A percentile compares a stretch with the other conserved stretches of the same genome.
phyloP scores from a whole-genome alignment of 108 stramenopile species.

The Conticribra weissflogii region DNA sequence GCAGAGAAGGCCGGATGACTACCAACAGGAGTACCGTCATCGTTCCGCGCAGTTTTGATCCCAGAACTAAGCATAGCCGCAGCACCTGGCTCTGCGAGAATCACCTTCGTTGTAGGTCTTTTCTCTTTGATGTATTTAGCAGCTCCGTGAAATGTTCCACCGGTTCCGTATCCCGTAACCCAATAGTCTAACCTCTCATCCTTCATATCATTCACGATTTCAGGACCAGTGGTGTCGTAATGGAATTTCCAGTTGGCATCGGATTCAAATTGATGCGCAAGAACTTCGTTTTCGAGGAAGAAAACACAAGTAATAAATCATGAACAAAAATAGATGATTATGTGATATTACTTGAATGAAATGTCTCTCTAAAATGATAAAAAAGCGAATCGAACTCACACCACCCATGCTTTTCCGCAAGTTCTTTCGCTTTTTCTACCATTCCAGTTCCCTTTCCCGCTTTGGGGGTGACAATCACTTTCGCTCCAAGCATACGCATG shows the following conservation, averaged over 20 bases:
- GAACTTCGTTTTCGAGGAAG: no score
- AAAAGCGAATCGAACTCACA: no score
- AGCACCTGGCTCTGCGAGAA: constrained; percentile 66
- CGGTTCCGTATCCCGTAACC: constrained; percentile 69
- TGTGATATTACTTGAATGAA: no score
- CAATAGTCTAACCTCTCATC: constrained; percentile 59
- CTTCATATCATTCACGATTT: constrained; percentile 65
- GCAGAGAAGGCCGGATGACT: constrained; percentile 60
- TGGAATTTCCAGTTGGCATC: constrained; percentile 81
- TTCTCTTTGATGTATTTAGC: constrained; percentile 61
- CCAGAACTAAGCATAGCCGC: constrained; percentile 70
- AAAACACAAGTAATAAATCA: no score
- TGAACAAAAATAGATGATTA: no score
- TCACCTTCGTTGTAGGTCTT: constrained; percentile 66
- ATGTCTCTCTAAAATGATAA: no score
- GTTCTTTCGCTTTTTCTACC: constrained; percentile 74
- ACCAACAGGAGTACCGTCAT: constrained; percentile 53
- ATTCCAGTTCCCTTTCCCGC: constrained; percentile 75
- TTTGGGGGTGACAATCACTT: constrained; percentile 66
- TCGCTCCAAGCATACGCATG: constrained; percentile 74
- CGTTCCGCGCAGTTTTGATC: constrained; percentile 55
- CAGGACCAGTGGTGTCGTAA: constrained; percentile 75
- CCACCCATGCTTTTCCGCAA: constrained; percentile 65
- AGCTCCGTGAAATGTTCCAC: constrained; percentile 73
- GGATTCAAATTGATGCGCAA: constrained; percentile 77